Conservation (phyloP, 768 basidiomycete species). For the Russula compacta region DNA sequence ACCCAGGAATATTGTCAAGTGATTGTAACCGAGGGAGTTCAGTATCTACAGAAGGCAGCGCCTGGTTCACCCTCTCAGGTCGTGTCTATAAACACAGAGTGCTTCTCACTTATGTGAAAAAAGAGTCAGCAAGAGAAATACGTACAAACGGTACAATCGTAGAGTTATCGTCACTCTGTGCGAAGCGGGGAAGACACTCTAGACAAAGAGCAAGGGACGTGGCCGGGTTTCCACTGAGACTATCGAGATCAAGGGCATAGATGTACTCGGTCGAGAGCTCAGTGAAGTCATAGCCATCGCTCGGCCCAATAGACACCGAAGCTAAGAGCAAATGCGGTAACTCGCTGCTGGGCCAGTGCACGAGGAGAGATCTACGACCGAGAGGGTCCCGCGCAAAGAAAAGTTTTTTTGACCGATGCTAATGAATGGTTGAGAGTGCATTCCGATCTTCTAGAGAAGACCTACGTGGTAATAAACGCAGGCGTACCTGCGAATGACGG, state of each 20-base stretch:
- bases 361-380: slow-evolving; percentile 75
- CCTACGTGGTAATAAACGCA: slow-evolving; percentile 71
- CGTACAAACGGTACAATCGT: not conserved
- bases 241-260: slow-evolving; percentile 41
- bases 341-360: slow-evolving; percentile 45
- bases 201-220: not conserved
- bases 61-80: slow-evolving; percentile 37
- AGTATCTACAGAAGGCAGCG: slow-evolving; percentile 31
- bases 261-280: slow-evolving; percentile 55
- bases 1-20: slow-evolving; percentile 36
- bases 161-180: not conserved
- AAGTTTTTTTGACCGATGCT: slow-evolving; percentile 40
- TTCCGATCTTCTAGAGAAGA: not conserved
- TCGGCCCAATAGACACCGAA: slow-evolving; percentile 51
- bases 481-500: slow-evolving; percentile 48
- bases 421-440: slow-evolving; percentile 2
- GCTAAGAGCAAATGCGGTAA: slow-evolving; percentile 51
- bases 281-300: slow-evolving; percentile 41
- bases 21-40: slow-evolving; percentile 29
- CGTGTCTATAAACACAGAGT: slow-evolving; percentile 32
- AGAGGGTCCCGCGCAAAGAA: slow-evolving; percentile 79
- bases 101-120: not conserved
- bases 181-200: slow-evolving; percentile 21
- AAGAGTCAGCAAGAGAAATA: not conserved
- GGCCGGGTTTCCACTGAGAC: slow-evolving; percentile 13